These are phyloP conservation scores for Calonectria multiphialidica DNA, from an alignment of 2,329 filamentous ascomycete genomes.

Conservation along the genomic window DNA sequence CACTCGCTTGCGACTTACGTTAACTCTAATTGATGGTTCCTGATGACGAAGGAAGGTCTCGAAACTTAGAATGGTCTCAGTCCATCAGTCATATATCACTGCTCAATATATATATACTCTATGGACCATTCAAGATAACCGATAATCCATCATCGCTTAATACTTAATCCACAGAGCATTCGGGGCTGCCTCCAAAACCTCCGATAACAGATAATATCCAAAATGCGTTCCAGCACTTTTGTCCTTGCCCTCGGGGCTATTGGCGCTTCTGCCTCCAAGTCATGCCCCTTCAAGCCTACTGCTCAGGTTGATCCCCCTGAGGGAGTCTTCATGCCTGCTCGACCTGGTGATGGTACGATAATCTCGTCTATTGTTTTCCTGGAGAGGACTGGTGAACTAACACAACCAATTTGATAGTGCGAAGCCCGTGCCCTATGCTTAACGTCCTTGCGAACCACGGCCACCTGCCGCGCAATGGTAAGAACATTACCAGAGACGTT, in stretches of 20 bases:
- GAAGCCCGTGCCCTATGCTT: conserved; percentile 15
- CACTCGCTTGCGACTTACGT: background rate
- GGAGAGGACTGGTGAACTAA: background rate
- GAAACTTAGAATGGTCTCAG: background rate
- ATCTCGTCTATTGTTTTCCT: background rate
- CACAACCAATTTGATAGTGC: background rate
- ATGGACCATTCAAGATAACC: background rate
- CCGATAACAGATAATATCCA: background rate
- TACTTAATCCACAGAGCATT: background rate
- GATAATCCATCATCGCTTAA: background rate
- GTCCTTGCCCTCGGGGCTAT: background rate
- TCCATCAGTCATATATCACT: background rate
- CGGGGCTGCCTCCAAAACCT: background rate
- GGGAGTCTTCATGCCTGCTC: background rate
- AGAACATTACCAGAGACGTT: background rate
- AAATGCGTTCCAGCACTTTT: background rate
- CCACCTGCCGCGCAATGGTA: conserved; percentile 10
- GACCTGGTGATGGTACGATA: background rate
- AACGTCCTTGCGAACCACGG: conserved; percentile 17
- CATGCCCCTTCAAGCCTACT: background rate
- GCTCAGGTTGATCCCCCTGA: background rate
- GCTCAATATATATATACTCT: background rate
- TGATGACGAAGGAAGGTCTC: background rate
- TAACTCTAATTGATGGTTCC: background rate
- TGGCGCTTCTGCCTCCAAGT: background rate